Conservation (phyloP, 1,284 basidiomycete genomes). For the Papiliotrema nemorosa region DNA sequence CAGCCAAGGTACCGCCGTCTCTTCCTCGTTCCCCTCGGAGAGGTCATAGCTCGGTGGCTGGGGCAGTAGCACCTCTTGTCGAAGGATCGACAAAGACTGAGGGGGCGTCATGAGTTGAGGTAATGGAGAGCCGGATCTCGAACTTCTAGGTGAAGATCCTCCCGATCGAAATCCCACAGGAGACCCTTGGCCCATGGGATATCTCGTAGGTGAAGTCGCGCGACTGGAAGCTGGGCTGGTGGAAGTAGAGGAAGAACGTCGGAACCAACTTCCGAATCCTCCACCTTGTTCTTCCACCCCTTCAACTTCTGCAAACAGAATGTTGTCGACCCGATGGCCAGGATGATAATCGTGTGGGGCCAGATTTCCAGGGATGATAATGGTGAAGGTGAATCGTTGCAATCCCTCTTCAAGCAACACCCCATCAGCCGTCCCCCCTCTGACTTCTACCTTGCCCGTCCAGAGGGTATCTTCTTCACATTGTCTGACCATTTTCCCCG, state of each 20-base stretch:
- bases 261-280: background rate
- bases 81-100: background rate
- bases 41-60: conserved; percentile 2
- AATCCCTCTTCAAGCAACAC: conserved; percentile 29
- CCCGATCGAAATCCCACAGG: no score
- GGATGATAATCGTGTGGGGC: conserved; percentile 28
- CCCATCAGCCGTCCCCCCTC: conserved; percentile 16
- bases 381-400: conserved; percentile 26
- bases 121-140: conserved; percentile 6
- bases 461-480: conserved; percentile 26
- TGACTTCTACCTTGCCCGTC: conserved; percentile 18
- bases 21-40: conserved; percentile 8
- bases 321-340: conserved; percentile 14
- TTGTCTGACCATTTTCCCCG: no score
- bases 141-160: background rate
- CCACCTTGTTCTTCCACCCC: conserved; percentile 9
- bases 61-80: conserved; percentile 1
- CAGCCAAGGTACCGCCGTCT: conserved; percentile 18
- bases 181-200: no score
- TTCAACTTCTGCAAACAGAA: conserved; percentile 22
- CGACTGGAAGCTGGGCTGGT: background rate
- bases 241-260: background rate
- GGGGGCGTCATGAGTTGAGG: background rate
- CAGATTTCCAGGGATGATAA: conserved; percentile 23
- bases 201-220: background rate